Evolutionary conservation across 441 rosid species (phyloP).

Genomic region (Aleurites moluccanus): DNA sequence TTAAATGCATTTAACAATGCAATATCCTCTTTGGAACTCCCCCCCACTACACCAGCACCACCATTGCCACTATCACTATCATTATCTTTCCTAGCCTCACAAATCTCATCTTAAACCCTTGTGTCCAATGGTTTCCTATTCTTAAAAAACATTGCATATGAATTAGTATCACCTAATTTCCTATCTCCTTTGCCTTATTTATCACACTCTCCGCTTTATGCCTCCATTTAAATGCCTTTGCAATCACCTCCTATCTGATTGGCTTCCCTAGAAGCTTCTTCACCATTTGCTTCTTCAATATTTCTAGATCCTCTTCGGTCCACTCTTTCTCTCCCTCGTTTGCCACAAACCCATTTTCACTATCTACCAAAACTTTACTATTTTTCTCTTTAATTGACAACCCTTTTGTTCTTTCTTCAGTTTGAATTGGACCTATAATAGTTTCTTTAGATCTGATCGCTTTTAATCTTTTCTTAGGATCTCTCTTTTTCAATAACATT

Average conservation of each 20-base stretch:
- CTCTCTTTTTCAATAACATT: constrained; percentile 42
- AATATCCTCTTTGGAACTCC: constrained; percentile 77
- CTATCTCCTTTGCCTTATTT: constrained; percentile 74
- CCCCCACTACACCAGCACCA: constrained; percentile 32
- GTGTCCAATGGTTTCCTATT: constrained; percentile 64
- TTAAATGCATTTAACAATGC: constrained; percentile 87
- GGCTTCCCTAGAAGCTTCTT: constrained; percentile 84
- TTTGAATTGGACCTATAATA: constrained; percentile 15
- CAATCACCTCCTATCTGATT: constrained; percentile 74
- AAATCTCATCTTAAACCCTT: constrained; percentile 35
- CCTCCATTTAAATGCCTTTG: constrained; percentile 66
- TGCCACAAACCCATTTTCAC: constrained; percentile 29
- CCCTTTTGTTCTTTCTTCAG: constrained; percentile 26
- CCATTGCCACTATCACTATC: constrained; percentile 16
- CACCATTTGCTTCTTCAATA: constrained; percentile 70
- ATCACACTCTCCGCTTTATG: constrained; percentile 71
- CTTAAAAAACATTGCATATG: constrained; percentile 76
- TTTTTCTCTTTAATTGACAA: constrained; percentile 31
- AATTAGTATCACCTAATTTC: constrained; percentile 57
- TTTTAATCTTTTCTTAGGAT: constrained; percentile 50
- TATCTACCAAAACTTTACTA: constrained; percentile 20
- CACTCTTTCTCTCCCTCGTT: constrained; percentile 50
- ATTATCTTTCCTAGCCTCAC: constrained; percentile 25
- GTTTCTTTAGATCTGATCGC: constrained; percentile 34
- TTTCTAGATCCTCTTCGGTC: constrained; percentile 68